Conservation (phyloP, 129 eudicot species). For the Pseudognaphalium luteoalbum region DNA sequence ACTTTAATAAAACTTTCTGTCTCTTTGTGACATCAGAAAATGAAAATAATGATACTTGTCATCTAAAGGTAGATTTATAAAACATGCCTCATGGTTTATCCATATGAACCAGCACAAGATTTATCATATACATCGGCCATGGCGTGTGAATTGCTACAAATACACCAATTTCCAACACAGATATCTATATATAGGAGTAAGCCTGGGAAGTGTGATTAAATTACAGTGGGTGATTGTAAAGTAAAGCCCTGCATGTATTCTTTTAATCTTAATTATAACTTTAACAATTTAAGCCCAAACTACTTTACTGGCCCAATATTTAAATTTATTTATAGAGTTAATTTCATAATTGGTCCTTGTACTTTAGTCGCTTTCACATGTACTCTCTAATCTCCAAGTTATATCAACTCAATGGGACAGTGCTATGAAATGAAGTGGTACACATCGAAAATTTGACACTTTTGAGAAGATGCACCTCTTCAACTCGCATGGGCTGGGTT, state of each 20-base stretch:
- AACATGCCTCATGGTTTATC: conserved; percentile 19
- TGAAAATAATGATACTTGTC: conserved; percentile 26
- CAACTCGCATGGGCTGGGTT: no score
- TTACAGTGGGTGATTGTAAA: neutral
- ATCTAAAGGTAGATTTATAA: conserved; percentile 9
- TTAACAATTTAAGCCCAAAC: neutral
- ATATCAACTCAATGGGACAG: no score
- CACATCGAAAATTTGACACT: no score
- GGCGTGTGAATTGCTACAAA: conserved; percentile 45
- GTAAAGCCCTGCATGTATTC: neutral
- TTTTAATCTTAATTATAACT: no score
- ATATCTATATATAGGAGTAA: conserved; percentile 13
- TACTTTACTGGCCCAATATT: neutral
- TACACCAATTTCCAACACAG: conserved; percentile 24
- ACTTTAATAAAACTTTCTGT: conserved; percentile 10
- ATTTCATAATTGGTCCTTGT: neutral
- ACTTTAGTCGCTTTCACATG: neutral
- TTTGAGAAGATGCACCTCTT: no score
- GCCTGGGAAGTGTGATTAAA: conserved; percentile 25
- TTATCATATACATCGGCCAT: conserved; percentile 45
- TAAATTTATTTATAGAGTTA: no score
- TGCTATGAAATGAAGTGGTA: no score
- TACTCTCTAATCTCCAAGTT: no score
- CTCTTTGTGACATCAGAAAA: conserved; percentile 7
- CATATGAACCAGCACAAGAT: conserved; percentile 43